phyloP scores from a whole-genome alignment of 2,329 filamentous ascomycete species.

The Cladosporium halotolerans region DNA sequence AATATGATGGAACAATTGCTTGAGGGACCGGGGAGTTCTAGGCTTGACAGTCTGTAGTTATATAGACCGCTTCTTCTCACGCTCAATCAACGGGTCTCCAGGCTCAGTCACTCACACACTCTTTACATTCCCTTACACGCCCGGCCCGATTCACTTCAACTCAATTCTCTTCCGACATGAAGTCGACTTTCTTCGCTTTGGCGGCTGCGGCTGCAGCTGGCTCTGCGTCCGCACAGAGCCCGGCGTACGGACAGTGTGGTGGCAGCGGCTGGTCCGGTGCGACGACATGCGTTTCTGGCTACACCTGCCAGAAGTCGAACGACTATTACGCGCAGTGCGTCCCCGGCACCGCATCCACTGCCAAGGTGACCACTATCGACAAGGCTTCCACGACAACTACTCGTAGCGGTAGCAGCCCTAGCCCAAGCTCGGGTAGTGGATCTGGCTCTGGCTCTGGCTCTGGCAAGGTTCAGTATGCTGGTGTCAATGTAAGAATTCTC shows the following conservation, averaged over 20 bases:
- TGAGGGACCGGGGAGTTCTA: not conserved
- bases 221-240: conserved; percentile 15
- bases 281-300: conserved; percentile 28
- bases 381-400: not conserved
- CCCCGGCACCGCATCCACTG: conserved; percentile 9
- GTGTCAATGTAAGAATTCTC: conserved; percentile 24
- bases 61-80: not conserved
- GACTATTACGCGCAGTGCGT: conserved; percentile 30
- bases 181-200: conserved; percentile 18
- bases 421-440: not conserved
- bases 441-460: conserved; percentile 9
- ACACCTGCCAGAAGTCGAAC: conserved; percentile 23
- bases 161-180: conserved; percentile 17
- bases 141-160: conserved; percentile 9
- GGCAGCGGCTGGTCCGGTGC: conserved; percentile 26
- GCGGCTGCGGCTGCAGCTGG: conserved; percentile 16
- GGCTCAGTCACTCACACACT: too few species aligned
- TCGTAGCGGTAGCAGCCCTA: not conserved
- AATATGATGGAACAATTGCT: not conserved
- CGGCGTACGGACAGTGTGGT: conserved; percentile 21
- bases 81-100: not conserved
- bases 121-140: not conserved
- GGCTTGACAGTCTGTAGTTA: not conserved
- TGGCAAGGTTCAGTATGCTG: conserved; percentile 24
- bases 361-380: conserved; percentile 13